These are phyloP conservation scores for Nemania sp. DNA, from an alignment of 2,329 filamentous ascomycete species.

Conservation along the genomic window DNA sequence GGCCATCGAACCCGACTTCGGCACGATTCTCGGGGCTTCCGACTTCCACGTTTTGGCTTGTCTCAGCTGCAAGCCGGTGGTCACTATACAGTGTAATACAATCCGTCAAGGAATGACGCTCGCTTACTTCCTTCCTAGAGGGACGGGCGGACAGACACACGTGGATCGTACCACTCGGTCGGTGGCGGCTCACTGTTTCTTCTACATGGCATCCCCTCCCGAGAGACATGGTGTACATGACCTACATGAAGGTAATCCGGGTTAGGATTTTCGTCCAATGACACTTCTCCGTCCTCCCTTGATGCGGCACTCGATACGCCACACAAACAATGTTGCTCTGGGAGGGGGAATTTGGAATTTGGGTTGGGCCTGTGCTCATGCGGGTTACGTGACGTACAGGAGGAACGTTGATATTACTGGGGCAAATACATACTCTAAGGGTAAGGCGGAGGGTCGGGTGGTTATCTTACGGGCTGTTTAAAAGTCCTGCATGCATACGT, in stretches of 20 bases:
- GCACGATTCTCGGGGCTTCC: not conserved
- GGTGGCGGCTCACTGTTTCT: conserved; percentile 6
- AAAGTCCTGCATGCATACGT: not conserved
- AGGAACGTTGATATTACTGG: not conserved
- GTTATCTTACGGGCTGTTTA: not conserved
- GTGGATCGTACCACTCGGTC: conserved; percentile 4
- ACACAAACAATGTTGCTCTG: not conserved
- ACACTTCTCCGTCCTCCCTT: not conserved
- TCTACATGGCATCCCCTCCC: no score
- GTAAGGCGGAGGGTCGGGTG: not conserved
- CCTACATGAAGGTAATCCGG: not conserved
- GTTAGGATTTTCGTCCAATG: not conserved
- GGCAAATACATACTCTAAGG: no score
- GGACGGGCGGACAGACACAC: conserved; percentile 5
- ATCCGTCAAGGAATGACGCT: not conserved
- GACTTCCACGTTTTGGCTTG: not conserved
- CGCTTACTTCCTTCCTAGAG: not conserved
- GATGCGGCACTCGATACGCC: not conserved
- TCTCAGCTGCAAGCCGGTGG: not conserved
- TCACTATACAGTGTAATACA: not conserved
- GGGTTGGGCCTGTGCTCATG: not conserved
- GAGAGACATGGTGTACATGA: no score
- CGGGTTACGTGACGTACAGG: not conserved
- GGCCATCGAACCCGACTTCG: not conserved
- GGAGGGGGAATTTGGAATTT: not conserved